Percentiles rank a stretch among this genome's conserved stretches.
phyloP scores from a whole-genome alignment of 2,329 filamentous ascomycete genomes.

The Colletotrichum sp. region DNA sequence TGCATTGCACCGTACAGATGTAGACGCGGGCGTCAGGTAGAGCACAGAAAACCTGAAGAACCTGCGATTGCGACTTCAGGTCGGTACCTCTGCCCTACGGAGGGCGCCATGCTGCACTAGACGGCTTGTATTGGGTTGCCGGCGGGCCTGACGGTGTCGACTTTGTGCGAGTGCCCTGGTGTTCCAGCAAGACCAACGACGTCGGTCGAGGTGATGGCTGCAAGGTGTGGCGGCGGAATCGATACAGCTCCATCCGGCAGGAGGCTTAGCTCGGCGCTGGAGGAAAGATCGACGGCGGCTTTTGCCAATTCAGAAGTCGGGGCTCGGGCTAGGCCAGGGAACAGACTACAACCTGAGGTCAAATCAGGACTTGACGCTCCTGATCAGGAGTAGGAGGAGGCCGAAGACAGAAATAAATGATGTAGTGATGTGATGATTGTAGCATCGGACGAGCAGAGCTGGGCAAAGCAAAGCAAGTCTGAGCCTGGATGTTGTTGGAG shows the following conservation, averaged over 20 bases:
- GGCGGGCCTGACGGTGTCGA: neutral
- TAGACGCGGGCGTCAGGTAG: neutral
- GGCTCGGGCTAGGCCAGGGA: conserved; percentile 4
- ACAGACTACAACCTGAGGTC: neutral
- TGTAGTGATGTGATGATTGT: conserved; percentile 7
- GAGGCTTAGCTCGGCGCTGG: conserved; percentile 8
- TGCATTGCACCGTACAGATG: neutral
- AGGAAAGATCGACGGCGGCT: conserved; percentile 12
- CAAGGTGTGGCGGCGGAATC: neutral
- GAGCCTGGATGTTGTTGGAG: neutral
- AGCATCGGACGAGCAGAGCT: neutral
- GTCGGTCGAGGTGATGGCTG: neutral
- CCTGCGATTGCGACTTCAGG: neutral
- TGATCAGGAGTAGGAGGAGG: neutral
- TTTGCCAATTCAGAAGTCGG: conserved; percentile 6
- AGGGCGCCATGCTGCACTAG: neutral
- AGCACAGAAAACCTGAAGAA: neutral
- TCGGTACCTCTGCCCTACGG: neutral
- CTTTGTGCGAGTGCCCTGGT: neutral
- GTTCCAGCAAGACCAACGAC: neutral
- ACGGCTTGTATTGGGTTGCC: neutral
- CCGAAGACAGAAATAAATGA: conserved; percentile 8
- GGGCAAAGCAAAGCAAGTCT: neutral
- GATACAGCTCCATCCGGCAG: conserved; percentile 6
- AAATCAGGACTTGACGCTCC: neutral